A percentile compares a stretch with the other conserved stretches of the same genome.
These are phyloP conservation scores for Pythium inflatum DNA, from an alignment of 352 stramenopile genomes.

Conservation along the genomic window DNA sequence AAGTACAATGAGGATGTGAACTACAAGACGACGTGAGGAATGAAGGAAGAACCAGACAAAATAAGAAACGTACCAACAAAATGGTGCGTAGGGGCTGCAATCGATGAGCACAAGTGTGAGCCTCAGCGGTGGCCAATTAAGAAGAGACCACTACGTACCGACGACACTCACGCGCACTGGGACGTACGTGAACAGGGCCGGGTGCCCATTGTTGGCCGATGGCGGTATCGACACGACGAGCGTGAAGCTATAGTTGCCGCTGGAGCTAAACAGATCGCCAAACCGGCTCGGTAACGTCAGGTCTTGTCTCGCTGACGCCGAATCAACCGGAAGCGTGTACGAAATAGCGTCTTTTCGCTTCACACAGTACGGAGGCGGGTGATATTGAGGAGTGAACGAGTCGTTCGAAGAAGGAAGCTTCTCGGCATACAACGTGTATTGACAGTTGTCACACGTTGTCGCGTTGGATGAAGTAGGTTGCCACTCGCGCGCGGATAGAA, in stretches of 20 bases:
- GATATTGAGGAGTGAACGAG: background rate
- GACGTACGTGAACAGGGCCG: constrained; percentile 35
- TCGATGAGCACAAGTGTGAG: background rate
- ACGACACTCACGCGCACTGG: constrained; percentile 33
- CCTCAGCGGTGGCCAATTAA: background rate
- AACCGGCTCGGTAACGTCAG: constrained; percentile 34
- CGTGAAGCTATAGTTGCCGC: constrained; percentile 40
- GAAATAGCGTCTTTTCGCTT: constrained; percentile 15
- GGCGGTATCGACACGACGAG: constrained; percentile 37
- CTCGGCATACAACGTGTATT: constrained; percentile 39
- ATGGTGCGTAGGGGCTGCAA: constrained; percentile 26
- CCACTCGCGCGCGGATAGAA: constrained; percentile 30
- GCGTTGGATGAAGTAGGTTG: background rate
- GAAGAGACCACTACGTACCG: constrained; percentile 15
- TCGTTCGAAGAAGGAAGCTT: constrained; percentile 19
- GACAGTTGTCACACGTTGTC: constrained; percentile 33
- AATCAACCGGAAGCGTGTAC: constrained; percentile 29
- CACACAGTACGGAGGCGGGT: constrained; percentile 36
- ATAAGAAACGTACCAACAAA: no score
- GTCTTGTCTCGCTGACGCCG: background rate
- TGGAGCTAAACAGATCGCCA: constrained; percentile 37
- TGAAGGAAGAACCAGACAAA: no score
- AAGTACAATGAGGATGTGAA: constrained; percentile 35
- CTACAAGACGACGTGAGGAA: constrained; percentile 25
- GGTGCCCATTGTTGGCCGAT: constrained; percentile 34